Evolutionary conservation across 176 grass and related monocot species (phyloP).

Genomic region (Alopecurus myosuroides): DNA sequence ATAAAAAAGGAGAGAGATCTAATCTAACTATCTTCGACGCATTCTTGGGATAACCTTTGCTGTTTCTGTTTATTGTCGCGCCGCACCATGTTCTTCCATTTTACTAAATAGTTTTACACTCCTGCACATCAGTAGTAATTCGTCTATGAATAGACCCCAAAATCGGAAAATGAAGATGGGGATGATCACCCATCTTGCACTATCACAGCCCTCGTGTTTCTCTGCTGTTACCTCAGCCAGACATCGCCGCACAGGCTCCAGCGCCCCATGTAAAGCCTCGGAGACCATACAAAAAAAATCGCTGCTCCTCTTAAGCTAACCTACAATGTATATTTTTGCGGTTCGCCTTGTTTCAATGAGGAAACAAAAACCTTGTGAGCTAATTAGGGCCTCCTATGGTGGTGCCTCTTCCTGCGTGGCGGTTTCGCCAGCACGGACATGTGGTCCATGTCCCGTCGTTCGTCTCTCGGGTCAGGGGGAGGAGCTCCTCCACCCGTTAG

Average conservation of each 20-base stretch:
- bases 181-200: neutral
- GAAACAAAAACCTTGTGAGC: neutral
- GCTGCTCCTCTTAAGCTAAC: neutral
- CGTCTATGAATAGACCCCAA: neutral
- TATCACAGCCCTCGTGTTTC: neutral
- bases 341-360: neutral
- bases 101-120: neutral
- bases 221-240: neutral
- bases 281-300: conserved; percentile 23
- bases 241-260: neutral
- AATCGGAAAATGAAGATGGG: neutral
- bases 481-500: conserved; percentile 41
- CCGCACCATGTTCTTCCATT: neutral
- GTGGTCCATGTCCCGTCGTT: conserved; percentile 32
- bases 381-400: conserved; percentile 40
- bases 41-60: too few species aligned
- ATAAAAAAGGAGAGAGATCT: too few species aligned
- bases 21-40: too few species aligned
- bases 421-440: conserved; percentile 58
- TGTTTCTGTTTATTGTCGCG: neutral
- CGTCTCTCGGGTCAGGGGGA: neutral
- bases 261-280: neutral
- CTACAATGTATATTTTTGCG: neutral
- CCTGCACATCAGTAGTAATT: neutral
- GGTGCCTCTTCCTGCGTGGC: conserved; percentile 61